These are phyloP conservation scores for Aegilops speltoides DNA, from an alignment of 176 grass and related monocot genomes.

Conservation along the genomic window DNA sequence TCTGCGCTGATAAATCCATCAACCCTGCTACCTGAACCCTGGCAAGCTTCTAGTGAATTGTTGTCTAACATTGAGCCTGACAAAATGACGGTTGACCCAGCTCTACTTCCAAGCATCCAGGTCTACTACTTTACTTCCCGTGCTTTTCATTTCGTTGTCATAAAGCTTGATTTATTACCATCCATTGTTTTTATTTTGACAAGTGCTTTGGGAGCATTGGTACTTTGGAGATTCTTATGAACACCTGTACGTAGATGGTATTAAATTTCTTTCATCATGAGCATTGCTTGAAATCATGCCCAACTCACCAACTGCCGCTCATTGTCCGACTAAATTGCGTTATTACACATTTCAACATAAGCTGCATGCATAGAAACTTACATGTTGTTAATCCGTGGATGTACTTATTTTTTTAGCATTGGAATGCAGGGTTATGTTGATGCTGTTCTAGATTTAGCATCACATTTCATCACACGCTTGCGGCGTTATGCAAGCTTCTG, in stretches of 20 bases:
- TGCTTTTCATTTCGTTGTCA: slow-evolving; percentile 23
- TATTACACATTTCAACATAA: slow-evolving; percentile 18
- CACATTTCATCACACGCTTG: slow-evolving; percentile 94
- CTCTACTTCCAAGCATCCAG: slow-evolving; percentile 82
- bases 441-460: slow-evolving; percentile 97
- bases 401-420: slow-evolving; percentile 35
- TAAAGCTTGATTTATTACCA: slow-evolving; percentile 3
- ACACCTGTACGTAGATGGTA: neutral
- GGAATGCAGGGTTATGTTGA: slow-evolving; percentile 90
- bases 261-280: slow-evolving; percentile 4
- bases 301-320: neutral
- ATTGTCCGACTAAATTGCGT: slow-evolving; percentile 5
- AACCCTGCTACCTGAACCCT: slow-evolving; percentile 87
- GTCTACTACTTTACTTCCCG: slow-evolving; percentile 35
- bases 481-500: slow-evolving; percentile 99
- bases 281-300: slow-evolving; percentile 22
- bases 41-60: slow-evolving; percentile 83
- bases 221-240: neutral
- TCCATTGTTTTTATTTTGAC: neutral
- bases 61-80: slow-evolving; percentile 87
- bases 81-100: slow-evolving; percentile 91
- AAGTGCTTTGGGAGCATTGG: neutral
- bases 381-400: slow-evolving; percentile 17
- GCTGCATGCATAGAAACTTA: neutral
- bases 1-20: slow-evolving; percentile 92